phyloP scores from a whole-genome alignment of 768 basidiomycete genomes.

The Pisolithus microcarpus region DNA sequence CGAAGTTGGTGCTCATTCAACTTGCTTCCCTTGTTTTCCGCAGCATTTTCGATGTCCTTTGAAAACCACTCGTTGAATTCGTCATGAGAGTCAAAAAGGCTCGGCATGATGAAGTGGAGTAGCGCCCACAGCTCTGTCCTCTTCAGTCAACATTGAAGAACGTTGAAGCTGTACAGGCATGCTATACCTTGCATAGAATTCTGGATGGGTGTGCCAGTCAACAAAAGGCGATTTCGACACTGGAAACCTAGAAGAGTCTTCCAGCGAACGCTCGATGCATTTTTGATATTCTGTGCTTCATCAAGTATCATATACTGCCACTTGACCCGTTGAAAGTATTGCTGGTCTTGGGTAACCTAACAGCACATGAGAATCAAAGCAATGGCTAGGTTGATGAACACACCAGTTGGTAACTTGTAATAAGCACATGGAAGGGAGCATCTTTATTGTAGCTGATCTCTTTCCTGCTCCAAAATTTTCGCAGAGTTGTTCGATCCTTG shows the following conservation, averaged over 20 bases:
- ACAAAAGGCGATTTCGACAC: conserved; percentile 87
- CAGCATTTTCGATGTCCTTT: conserved; percentile 95
- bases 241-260: conserved; percentile 94
- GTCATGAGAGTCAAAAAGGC: conserved; percentile 96
- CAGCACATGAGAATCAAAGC: conserved; percentile 3
- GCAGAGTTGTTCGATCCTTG: conserved; percentile 87
- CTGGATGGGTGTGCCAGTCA: conserved; percentile 98
- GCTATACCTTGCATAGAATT: conserved; percentile 95
- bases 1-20: conserved; percentile 93
- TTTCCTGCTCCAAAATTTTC: conserved; percentile 98
- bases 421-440: conserved; percentile 92
- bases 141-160: conserved; percentile 1
- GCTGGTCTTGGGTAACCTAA: conserved; percentile 91
- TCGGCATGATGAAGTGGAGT: conserved; percentile 99
- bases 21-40: conserved; percentile 84
- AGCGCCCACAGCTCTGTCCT: conserved; percentile 90
- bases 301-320: conserved; percentile 99
- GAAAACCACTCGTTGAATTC: conserved; percentile 99
- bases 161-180: not conserved
- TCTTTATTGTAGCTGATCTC: conserved; percentile 92
- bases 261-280: conserved; percentile 92
- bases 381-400: conserved; percentile 17
- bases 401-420: conserved; percentile 95
- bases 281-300: conserved; percentile 99
- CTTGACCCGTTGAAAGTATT: conserved; percentile 94